These are phyloP conservation scores for Candolleomyces eurysporus DNA, from an alignment of 768 basidiomycete species.

Conservation along the genomic window DNA sequence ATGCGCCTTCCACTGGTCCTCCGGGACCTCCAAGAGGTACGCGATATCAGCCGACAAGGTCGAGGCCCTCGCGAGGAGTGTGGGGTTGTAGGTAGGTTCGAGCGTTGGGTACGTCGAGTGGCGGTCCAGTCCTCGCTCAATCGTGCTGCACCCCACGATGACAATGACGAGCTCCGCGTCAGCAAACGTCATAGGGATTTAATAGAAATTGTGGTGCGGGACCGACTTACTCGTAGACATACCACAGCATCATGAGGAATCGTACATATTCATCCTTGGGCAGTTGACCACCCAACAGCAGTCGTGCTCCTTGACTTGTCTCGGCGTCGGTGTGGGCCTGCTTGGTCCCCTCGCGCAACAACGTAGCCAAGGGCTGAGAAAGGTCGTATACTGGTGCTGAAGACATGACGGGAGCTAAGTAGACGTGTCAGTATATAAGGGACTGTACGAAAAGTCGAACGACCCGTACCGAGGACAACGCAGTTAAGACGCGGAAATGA, in stretches of 20 bases:
- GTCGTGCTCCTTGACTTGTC: slow-evolving; percentile 53
- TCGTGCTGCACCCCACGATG: slow-evolving; percentile 33
- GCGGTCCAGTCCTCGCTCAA: slow-evolving; percentile 55
- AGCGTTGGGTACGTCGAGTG: slow-evolving; percentile 63
- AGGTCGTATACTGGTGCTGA: slow-evolving; percentile 28
- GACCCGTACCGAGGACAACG: no score
- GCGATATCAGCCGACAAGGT: slow-evolving; percentile 67
- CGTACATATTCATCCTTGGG: slow-evolving; percentile 63
- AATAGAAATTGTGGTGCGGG: no score
- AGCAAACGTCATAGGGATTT: background rate
- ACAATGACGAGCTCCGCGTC: background rate
- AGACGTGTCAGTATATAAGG: slow-evolving; percentile 6
- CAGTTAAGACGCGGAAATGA: no score
- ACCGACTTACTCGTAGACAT: slow-evolving; percentile 66
- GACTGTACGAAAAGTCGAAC: background rate
- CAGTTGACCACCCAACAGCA: slow-evolving; percentile 60
- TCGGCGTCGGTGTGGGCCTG: slow-evolving; percentile 59
- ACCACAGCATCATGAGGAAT: slow-evolving; percentile 76
- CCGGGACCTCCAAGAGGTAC: slow-evolving; percentile 51
- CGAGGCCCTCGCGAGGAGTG: slow-evolving; percentile 59
- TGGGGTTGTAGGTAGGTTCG: slow-evolving; percentile 69
- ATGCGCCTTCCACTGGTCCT: slow-evolving; percentile 54
- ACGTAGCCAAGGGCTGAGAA: slow-evolving; percentile 41
- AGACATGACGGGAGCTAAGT: slow-evolving; percentile 20
- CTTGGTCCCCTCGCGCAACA: slow-evolving; percentile 46